A percentile compares a stretch with the other conserved stretches of the same genome.
phyloP scores from a whole-genome alignment of 495 filamentous ascomycete species.

The Arthonia radiata region DNA sequence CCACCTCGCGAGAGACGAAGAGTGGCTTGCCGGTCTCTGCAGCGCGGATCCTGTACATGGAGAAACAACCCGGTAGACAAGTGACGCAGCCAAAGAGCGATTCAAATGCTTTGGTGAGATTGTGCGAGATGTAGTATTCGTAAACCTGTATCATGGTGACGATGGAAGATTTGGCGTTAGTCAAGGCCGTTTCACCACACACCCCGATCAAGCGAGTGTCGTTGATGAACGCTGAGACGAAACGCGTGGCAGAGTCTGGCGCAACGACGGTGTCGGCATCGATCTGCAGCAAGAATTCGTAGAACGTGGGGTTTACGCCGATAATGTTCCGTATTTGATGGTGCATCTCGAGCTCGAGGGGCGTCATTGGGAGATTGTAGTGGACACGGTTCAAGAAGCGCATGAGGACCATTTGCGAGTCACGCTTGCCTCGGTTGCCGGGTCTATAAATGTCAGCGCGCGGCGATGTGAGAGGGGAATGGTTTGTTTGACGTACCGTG shows the following conservation, averaged over 20 bases:
- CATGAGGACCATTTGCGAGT: constrained; percentile 96
- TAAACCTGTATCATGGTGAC: constrained; percentile 99
- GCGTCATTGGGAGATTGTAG: constrained; percentile 87
- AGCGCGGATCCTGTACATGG: constrained; percentile 90
- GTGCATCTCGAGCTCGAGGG: constrained; percentile 92
- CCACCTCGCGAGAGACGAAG: constrained; percentile 77
- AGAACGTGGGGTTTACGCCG: constrained; percentile 93
- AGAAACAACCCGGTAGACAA: constrained; percentile 93
- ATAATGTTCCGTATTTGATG: constrained; percentile 99
- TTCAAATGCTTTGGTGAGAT: constrained; percentile 95
- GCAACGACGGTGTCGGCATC: constrained; percentile 93
- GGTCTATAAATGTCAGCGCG: constrained; percentile 39
- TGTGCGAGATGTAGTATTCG: constrained; percentile 98
- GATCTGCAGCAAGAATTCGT: constrained; percentile 91
- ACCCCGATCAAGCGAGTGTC: constrained; percentile 81
- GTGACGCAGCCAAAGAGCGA: constrained; percentile 92
- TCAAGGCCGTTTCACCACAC: constrained; percentile 83
- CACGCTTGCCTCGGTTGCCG: constrained; percentile 96
- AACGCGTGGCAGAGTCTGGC: constrained; percentile 70
- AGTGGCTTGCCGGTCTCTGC: constrained; percentile 84
- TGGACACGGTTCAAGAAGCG: constrained; percentile 95
- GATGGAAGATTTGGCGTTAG: constrained; percentile 77
- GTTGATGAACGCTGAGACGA: constrained; percentile 74
- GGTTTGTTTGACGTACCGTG: constrained; percentile 21
- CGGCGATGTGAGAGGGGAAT: neutral